A percentile compares a stretch with the other conserved stretches of the same genome.
Conservation (phyloP, 2,329 filamentous ascomycete species). For the Incumbomyces delicatus region DNA sequence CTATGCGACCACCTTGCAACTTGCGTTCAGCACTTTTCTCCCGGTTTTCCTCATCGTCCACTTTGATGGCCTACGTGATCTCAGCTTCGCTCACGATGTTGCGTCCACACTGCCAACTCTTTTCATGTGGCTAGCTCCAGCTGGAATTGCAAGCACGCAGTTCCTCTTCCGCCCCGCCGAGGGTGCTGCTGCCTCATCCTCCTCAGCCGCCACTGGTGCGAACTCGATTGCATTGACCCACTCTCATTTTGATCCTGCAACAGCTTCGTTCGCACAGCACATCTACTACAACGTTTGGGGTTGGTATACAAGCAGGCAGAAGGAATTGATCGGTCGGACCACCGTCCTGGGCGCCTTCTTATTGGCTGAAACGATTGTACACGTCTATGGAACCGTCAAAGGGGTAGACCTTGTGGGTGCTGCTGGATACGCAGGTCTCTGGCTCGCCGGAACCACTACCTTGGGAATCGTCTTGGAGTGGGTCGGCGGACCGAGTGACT, state of each 20-base stretch:
- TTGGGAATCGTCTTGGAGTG: constrained; percentile 49
- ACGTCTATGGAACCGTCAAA: constrained; percentile 56
- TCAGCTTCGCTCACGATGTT: constrained; percentile 58
- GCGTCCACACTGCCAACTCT: constrained; percentile 40
- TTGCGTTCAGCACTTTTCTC: constrained; percentile 60
- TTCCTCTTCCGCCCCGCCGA: constrained; percentile 62
- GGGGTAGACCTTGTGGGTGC: constrained; percentile 64
- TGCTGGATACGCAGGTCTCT: constrained; percentile 61
- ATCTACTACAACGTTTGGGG: constrained; percentile 51
- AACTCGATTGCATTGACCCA: constrained; percentile 26
- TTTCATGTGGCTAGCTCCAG: constrained; percentile 49
- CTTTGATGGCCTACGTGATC: constrained; percentile 61
- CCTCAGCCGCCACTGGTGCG: constrained; percentile 6
- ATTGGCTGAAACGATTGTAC: constrained; percentile 50
- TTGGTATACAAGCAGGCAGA: constrained; percentile 49
- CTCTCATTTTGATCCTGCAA: constrained; percentile 53
- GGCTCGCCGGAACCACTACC: constrained; percentile 56
- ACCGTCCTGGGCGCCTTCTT: constrained; percentile 36
- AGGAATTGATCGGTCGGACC: constrained; percentile 57
- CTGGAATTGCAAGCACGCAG: constrained; percentile 61
- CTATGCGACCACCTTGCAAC: constrained; percentile 63
- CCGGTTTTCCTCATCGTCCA: constrained; percentile 62
- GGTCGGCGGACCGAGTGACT: constrained; percentile 33
- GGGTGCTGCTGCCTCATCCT: constrained; percentile 33
- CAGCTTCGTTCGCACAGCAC: constrained; percentile 59